phyloP scores from a whole-genome alignment of 2,329 filamentous ascomycete species.

The Purpureocillium takamizusanense region DNA sequence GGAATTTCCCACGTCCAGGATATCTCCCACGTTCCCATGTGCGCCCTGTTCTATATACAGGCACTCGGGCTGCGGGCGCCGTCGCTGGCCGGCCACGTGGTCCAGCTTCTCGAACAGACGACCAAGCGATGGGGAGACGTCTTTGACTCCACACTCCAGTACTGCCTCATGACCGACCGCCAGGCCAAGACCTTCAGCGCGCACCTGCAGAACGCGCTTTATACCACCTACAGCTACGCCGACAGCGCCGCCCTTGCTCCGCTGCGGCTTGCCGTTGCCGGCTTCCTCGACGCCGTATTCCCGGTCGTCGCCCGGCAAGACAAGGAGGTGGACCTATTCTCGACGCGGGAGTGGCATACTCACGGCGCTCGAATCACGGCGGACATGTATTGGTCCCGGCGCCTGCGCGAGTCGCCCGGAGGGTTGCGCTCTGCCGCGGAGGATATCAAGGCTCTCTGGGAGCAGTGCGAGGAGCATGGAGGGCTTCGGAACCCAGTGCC shows the following conservation, averaged over 20 bases:
- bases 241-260: constrained; percentile 17
- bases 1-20: too few species aligned
- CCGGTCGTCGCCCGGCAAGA: constrained; percentile 15
- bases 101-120: constrained; percentile 17
- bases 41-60: constrained; percentile 21
- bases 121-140: constrained; percentile 12
- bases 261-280: constrained; percentile 21
- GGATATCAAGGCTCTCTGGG: too few species aligned
- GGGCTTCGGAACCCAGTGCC: too few species aligned
- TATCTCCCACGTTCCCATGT: constrained; percentile 20
- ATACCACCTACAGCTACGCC: constrained; percentile 15
- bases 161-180: not conserved
- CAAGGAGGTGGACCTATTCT: constrained; percentile 13
- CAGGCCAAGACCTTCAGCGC: too few species aligned
- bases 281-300: constrained; percentile 16
- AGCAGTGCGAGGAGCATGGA: too few species aligned
- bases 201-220: constrained; percentile 19
- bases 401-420: too few species aligned
- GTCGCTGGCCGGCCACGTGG: constrained; percentile 16
- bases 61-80: constrained; percentile 19
- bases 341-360: constrained; percentile 12
- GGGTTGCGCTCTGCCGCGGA: too few species aligned
- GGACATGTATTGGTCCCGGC: constrained; percentile 6
- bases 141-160: constrained; percentile 8
- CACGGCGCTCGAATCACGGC: constrained; percentile 14